These are phyloP conservation scores for Gracilaria vermiculophylla DNA, from an alignment of 23 red algal species.

Conservation along the genomic window DNA sequence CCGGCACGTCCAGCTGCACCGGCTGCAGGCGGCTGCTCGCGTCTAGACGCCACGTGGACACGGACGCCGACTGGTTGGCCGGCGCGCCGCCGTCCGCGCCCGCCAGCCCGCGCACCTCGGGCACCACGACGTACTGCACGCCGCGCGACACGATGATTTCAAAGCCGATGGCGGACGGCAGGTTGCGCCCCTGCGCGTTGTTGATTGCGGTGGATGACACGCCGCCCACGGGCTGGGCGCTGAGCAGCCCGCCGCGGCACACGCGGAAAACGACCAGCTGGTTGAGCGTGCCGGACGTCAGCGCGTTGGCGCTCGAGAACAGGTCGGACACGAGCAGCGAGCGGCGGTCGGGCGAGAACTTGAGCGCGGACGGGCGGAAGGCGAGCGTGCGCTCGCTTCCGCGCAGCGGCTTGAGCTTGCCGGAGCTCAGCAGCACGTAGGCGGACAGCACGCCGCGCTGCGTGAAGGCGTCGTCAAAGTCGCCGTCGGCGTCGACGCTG, in stretches of 20 bases:
- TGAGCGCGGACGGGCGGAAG: conserved; percentile 8
- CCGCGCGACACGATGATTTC: neutral
- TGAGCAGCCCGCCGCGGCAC: neutral
- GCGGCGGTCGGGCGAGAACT: conserved; percentile 25
- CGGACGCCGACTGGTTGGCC: conserved; percentile 3
- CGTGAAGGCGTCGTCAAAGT: neutral
- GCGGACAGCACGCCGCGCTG: neutral
- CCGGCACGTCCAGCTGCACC: conserved; percentile 20
- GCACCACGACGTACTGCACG: conserved; percentile 23
- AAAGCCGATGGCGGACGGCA: conserved; percentile 23
- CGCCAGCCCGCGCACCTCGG: conserved; percentile 4
- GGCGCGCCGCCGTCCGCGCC: neutral
- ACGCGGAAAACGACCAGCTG: conserved; percentile 26
- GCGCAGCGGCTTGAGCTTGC: neutral
- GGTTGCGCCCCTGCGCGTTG: conserved; percentile 19
- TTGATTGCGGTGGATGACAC: conserved; percentile 2
- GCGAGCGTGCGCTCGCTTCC: neutral
- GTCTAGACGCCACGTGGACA: conserved; percentile 18
- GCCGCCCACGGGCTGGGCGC: neutral
- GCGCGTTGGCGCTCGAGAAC: neutral
- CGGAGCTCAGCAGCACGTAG: neutral
- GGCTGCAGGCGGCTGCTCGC: neutral
- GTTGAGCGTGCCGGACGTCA: neutral
- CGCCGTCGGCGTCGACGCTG: conserved; percentile 1
- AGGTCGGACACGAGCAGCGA: conserved; percentile 3